Conservation (phyloP, 2,329 filamentous ascomycete species). For the Fusarium sp. region DNA sequence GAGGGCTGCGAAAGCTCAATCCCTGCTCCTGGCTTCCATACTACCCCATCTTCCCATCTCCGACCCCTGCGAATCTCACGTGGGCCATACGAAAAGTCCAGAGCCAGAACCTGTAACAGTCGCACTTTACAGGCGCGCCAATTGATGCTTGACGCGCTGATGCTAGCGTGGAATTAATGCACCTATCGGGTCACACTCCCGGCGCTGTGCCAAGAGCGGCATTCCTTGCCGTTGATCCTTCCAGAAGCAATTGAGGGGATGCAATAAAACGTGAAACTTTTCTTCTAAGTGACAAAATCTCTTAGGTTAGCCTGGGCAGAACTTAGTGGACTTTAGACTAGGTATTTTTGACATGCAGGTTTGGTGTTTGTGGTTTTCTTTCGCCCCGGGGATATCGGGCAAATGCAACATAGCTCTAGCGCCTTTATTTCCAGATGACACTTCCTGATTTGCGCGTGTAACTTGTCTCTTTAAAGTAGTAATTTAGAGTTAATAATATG, state of each 20-base stretch:
- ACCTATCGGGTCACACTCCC: too few relatives aligned
- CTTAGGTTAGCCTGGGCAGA: accelerated
- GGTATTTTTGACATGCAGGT: accelerated
- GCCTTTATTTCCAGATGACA: background rate
- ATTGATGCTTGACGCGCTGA: background rate
- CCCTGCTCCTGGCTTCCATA: background rate
- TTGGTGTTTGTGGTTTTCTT: accelerated
- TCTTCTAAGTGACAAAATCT: accelerated
- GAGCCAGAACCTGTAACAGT: conserved; percentile 5
- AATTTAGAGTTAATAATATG: background rate
- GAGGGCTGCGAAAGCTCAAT: background rate
- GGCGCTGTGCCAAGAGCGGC: too few relatives aligned
- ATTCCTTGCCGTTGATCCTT: conserved; percentile 27
- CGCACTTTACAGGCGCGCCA: conserved; percentile 12
- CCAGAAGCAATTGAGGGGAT: background rate
- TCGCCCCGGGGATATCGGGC: background rate
- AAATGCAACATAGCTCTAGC: background rate
- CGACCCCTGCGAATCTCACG: conserved; percentile 9
- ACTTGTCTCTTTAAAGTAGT: background rate
- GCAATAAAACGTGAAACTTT: background rate
- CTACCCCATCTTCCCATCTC: background rate
- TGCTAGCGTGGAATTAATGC: conserved; percentile 5
- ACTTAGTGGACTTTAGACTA: accelerated
- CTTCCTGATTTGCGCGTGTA: background rate
- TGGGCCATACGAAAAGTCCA: background rate